Conservation (phyloP, 192 early-diverging fungal species). For the Coemansia sp. region DNA sequence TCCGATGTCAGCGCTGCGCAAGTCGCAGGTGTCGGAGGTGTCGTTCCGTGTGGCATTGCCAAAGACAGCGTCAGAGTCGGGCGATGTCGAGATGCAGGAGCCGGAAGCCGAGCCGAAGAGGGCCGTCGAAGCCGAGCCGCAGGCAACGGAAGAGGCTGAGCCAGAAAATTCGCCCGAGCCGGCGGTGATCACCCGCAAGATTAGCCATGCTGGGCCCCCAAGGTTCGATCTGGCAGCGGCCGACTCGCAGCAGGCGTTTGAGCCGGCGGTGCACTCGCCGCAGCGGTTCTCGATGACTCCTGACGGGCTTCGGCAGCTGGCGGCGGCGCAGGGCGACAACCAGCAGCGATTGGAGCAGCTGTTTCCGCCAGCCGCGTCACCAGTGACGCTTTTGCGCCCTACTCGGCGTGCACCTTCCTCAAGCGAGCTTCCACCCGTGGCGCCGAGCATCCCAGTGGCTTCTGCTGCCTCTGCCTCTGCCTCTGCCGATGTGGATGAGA, state of each 20-base stretch:
- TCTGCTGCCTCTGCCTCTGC: too few relatives aligned
- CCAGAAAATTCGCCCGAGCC: neutral
- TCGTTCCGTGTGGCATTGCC: conserved; percentile 43
- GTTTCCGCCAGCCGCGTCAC: neutral
- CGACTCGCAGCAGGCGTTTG: neutral
- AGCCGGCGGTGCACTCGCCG: neutral
- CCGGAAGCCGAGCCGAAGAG: neutral
- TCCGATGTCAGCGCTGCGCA: conserved; percentile 49
- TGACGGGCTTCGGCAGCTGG: conserved; percentile 42
- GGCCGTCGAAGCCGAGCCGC: neutral
- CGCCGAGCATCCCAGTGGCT: conserved; percentile 19
- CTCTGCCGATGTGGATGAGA: conserved; percentile 18
- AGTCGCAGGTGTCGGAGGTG: conserved; percentile 48
- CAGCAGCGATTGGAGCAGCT: neutral
- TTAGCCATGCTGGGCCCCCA: neutral
- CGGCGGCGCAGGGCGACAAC: neutral
- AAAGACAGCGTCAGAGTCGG: neutral
- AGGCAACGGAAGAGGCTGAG: neutral
- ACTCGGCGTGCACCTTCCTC: neutral
- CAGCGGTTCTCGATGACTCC: conserved; percentile 50
- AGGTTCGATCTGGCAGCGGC: neutral
- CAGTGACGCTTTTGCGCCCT: neutral
- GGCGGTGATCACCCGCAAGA: neutral
- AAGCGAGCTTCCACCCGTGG: conserved; percentile 32
- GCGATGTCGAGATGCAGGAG: conserved; percentile 1